Percentiles rank a stretch among this genome's conserved stretches.
phyloP scores from a whole-genome alignment of 306 rosid species.

The Malus sieversii region DNA sequence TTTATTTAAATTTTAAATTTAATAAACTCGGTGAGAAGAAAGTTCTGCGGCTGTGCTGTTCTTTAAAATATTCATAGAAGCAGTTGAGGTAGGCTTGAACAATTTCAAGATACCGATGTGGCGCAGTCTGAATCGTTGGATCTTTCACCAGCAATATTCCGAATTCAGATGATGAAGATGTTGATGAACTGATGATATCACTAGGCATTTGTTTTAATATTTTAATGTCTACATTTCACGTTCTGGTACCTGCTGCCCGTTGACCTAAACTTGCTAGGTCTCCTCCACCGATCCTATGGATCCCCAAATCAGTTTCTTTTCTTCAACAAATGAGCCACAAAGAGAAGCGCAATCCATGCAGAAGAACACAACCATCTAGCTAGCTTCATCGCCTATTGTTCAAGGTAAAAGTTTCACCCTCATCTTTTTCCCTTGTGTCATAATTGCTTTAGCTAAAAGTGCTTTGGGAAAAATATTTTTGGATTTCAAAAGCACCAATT shows the following conservation, averaged over 20 bases:
- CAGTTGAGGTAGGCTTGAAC: background rate
- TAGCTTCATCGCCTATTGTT: background rate
- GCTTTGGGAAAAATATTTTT: too few species aligned
- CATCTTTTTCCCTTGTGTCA: background rate
- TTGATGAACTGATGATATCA: background rate
- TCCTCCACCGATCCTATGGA: background rate
- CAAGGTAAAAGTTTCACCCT: background rate
- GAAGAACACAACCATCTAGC: background rate
- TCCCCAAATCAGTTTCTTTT: background rate
- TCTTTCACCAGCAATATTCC: background rate
- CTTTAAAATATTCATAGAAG: too few species aligned
- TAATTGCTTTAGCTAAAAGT: too few species aligned
- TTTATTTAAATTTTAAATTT: too few species aligned
- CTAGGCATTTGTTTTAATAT: background rate
- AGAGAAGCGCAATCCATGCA: background rate
- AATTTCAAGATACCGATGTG: background rate
- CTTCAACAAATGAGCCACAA: background rate
- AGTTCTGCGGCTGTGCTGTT: too few species aligned
- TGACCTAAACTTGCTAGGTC: background rate
- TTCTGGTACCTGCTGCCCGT: background rate
- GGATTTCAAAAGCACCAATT: too few species aligned
- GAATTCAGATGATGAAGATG: background rate
- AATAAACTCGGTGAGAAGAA: too few species aligned
- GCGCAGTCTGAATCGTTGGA: background rate
- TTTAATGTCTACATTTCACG: background rate